A percentile compares a stretch with the other conserved stretches of the same genome.
phyloP scores from a whole-genome alignment of 805 yeast species.

The Candida stauntonica region DNA sequence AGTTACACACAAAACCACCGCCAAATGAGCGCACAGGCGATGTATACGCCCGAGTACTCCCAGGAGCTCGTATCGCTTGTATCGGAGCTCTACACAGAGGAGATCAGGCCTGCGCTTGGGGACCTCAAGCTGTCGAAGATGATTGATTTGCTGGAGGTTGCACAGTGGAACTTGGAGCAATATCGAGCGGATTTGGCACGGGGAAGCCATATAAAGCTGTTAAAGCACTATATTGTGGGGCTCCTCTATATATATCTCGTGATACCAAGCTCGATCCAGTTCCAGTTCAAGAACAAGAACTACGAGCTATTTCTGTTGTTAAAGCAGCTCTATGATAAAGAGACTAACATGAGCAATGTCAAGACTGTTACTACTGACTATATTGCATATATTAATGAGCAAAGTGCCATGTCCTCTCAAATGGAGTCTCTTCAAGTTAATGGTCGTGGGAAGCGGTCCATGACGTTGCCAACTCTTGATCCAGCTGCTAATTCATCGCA shows the following conservation, averaged over 20 bases:
- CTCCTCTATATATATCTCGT: constrained; percentile 34
- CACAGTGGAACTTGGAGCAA: constrained; percentile 32
- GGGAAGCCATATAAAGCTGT: constrained; percentile 25
- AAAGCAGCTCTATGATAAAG: constrained; percentile 33
- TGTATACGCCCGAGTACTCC: constrained; percentile 38
- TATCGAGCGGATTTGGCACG: constrained; percentile 23
- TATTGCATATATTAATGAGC: constrained; percentile 27
- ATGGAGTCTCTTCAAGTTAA: constrained; percentile 5
- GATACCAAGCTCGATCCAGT: constrained; percentile 37
- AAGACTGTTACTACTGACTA: constrained; percentile 31
- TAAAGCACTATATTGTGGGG: constrained; percentile 34
- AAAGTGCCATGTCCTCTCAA: constrained; percentile 4
- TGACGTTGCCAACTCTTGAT: constrained; percentile 27
- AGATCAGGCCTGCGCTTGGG: constrained; percentile 28
- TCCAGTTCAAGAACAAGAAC: constrained; percentile 36
- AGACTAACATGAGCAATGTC: constrained; percentile 38
- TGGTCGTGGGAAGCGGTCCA: constrained; percentile 28
- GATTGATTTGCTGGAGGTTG: constrained; percentile 34
- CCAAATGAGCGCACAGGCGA: constrained; percentile 7
- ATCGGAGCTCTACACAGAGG: constrained; percentile 30
- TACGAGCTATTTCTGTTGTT: constrained; percentile 33
- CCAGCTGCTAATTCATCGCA: constrained; percentile 16
- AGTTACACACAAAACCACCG: background rate
- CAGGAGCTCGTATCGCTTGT: constrained; percentile 31
- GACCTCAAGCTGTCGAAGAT: constrained; percentile 33